Evolutionary conservation across 2,329 filamentous ascomycete species (phyloP), one percentile per base, ranked within the genome.

Genomic region (Calcarisporium arbuscula): DNA sequence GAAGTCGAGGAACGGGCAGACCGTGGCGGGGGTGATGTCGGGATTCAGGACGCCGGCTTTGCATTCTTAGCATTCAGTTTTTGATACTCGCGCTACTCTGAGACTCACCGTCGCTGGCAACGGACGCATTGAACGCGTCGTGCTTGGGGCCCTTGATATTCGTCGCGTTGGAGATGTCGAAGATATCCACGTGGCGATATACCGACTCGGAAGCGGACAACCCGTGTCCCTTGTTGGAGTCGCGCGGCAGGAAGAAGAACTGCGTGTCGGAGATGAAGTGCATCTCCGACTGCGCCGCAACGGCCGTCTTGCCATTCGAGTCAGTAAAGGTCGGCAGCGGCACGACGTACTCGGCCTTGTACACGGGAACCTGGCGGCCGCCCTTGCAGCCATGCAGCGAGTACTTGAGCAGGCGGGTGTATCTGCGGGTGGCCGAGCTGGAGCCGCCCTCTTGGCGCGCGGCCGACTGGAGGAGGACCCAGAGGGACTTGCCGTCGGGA

Each of bases 161-260:
- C 0, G 80, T 83, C 1, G 77, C 74, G 1, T 53, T 52, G 10
- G 66, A 64, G 32, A 85, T 72, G 50, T 82, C 78, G 42, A 86
- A 75, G 8, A 87, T 60, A 51, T 87, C 82, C 5, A 77, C 72
- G 41, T 84, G 78, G 32, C 82, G 73, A 57, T 86, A 86, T 5
- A 74, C 52, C 3, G 75, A 80, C 23, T 61, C 51, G 0, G 71
- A 66, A 6, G 62, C 55, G 4, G 58, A 56, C 45, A 72, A 64
- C 1, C 78, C 80, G 39, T 69, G 72, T 1, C 82, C 82, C 12
- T 68, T 69, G 30, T 58, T 61, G 0, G 69, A 73, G 53, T 86
- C 82, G 17, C 81, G 72, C 0, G 80, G 65, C 3, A 87, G 64
- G 5, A 85, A 61, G 8, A 86, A 63, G 57, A 86, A 83, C 46